These are phyloP conservation scores for Sporothrix mexicana DNA, from an alignment of 2,329 filamentous ascomycete species.

Conservation along the genomic window DNA sequence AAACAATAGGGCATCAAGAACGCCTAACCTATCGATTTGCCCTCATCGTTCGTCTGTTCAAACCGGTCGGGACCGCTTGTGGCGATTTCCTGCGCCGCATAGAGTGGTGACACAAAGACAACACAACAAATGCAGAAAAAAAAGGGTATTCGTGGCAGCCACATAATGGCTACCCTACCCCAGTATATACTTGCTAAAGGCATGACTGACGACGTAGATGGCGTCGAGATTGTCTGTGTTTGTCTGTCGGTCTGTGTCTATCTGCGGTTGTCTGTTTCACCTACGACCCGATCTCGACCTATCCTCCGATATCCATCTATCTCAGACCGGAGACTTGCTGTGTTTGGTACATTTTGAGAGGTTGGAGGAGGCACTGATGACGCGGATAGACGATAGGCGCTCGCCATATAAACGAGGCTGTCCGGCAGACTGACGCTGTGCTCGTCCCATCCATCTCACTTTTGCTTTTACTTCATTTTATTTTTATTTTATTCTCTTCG, in stretches of 20 bases:
- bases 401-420: constrained; percentile 24
- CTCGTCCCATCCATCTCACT: too few relatives aligned
- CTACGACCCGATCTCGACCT: constrained; percentile 4
- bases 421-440: not conserved
- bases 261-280: not conserved
- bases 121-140: constrained; percentile 2
- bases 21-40: not conserved
- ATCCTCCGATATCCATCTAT: constrained; percentile 19
- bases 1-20: not conserved
- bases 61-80: constrained; percentile 20
- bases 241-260: not conserved
- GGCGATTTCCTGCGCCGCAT: constrained; percentile 25
- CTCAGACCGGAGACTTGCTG: constrained; percentile 26
- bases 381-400: not conserved
- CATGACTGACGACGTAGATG: not conserved
- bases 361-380: not conserved
- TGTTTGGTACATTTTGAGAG: not conserved
- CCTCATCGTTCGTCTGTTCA: constrained; percentile 26
- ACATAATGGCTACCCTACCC: not conserved
- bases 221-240: not conserved
- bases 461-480: too few relatives aligned
- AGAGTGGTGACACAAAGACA: constrained; percentile 4
- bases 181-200: not conserved
- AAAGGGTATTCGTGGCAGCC: not conserved
- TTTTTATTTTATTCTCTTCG: too few relatives aligned